phyloP scores from a whole-genome alignment of 2,329 filamentous ascomycete species.

The Penicillium sclerotigenum region DNA sequence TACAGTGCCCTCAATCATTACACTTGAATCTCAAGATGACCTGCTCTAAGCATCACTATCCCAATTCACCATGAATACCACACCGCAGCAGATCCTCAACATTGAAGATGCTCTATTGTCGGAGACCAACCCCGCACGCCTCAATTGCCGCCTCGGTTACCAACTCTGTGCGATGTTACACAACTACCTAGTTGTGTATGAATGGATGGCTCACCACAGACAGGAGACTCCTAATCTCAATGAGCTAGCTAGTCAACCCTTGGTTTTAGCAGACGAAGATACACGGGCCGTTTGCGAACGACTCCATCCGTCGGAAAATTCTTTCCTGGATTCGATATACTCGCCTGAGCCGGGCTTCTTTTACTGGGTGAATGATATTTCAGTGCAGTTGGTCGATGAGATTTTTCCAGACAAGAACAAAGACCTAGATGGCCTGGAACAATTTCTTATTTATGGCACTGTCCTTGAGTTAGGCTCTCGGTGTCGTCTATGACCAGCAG shows the following conservation, averaged over 20 bases:
- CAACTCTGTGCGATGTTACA: slow-evolving; percentile 21
- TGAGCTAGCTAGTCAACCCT: slow-evolving; percentile 2
- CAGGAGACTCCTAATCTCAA: too few relatives aligned
- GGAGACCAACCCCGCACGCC: slow-evolving; percentile 4
- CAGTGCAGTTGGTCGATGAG: slow-evolving; percentile 3
- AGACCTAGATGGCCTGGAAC: slow-evolving; percentile 4
- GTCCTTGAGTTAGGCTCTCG: slow-evolving; percentile 9
- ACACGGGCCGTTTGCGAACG: slow-evolving; percentile 5
- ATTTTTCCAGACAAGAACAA: slow-evolving; percentile 3
- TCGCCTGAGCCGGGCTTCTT: slow-evolving; percentile 12
- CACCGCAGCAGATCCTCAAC: slow-evolving; percentile 3
- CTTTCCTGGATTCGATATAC: slow-evolving; percentile 14
- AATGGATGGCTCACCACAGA: slow-evolving; percentile 16
- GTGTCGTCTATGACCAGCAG: slow-evolving; percentile 1
- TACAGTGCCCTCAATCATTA: neutral
- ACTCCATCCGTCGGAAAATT: slow-evolving; percentile 12
- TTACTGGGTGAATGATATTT: slow-evolving; percentile 15
- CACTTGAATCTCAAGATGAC: neutral
- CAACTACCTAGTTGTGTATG: slow-evolving; percentile 23
- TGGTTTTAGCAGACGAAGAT: neutral
- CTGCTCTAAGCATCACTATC: neutral
- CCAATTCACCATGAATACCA: neutral
- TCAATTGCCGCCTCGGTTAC: slow-evolving; percentile 12
- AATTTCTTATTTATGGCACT: slow-evolving; percentile 16
- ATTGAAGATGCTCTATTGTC: slow-evolving; percentile 16